phyloP scores from a whole-genome alignment of 805 yeast species.

The Kluyveromyces nonfermentans region DNA sequence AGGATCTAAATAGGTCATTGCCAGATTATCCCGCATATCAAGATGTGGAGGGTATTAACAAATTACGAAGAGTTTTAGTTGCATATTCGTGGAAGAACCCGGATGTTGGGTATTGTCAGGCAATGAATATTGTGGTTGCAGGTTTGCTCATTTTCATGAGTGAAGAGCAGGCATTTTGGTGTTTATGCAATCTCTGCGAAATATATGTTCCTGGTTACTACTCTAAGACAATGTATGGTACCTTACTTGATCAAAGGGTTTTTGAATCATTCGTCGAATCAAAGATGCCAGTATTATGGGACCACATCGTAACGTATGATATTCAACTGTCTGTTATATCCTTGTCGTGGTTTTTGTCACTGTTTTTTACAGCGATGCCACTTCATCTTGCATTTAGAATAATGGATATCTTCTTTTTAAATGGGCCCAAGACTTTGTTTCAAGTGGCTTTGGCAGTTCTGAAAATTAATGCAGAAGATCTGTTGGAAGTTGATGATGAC shows the following conservation, averaged over 20 bases:
- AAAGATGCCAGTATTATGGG: conserved; percentile 83
- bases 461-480: conserved; percentile 76
- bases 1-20: conserved; percentile 85
- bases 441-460: conserved; percentile 92
- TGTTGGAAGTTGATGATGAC: conserved; percentile 77
- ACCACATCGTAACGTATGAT: conserved; percentile 66
- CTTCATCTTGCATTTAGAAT: conserved; percentile 86
- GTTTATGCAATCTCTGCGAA: conserved; percentile 71
- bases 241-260: conserved; percentile 85
- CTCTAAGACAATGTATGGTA: conserved; percentile 96
- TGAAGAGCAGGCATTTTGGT: conserved; percentile 97
- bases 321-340: conserved; percentile 91
- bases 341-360: conserved; percentile 89
- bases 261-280: conserved; percentile 84
- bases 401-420: conserved; percentile 79
- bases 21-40: conserved; percentile 97
- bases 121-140: conserved; percentile 91
- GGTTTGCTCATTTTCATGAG: conserved; percentile 75
- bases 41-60: conserved; percentile 68
- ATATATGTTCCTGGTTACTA: conserved; percentile 89
- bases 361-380: conserved; percentile 90
- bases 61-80: conserved; percentile 78
- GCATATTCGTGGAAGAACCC: conserved; percentile 97
- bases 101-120: conserved; percentile 96
- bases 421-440: conserved; percentile 82